Evolutionary conservation across 2,329 filamentous ascomycete species (phyloP).

Genomic region (Aspergillus persii): DNA sequence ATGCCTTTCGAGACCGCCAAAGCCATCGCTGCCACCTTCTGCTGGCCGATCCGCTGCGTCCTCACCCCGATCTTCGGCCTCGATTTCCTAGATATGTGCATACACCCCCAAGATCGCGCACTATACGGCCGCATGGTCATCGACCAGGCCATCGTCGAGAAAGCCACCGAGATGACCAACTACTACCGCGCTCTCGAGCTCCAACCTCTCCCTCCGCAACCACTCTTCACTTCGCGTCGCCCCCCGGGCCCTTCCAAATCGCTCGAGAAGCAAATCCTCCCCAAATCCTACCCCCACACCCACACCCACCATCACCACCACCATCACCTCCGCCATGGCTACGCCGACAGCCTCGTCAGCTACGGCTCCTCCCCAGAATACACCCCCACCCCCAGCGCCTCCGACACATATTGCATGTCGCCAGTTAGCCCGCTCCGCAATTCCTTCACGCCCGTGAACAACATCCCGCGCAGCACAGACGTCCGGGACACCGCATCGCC

Average conservation of each 20-base stretch:
- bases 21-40: constrained; percentile 87
- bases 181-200: constrained; percentile 34
- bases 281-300: constrained; percentile 19
- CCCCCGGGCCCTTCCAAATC: background rate
- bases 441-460: constrained; percentile 47
- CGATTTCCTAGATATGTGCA: constrained; percentile 72
- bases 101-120: constrained; percentile 57
- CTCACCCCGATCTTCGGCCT: constrained; percentile 88
- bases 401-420: constrained; percentile 37
- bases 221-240: background rate
- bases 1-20: constrained; percentile 85
- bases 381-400: constrained; percentile 31
- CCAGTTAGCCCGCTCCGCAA: constrained; percentile 40
- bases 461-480: constrained; percentile 34
- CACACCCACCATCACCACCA: background rate
- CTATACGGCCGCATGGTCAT: constrained; percentile 68
- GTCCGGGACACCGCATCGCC: constrained; percentile 19
- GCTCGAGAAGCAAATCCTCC: constrained; percentile 20
- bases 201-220: background rate
- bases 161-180: constrained; percentile 45
- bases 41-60: constrained; percentile 76
- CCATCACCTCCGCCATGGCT: constrained; percentile 21
- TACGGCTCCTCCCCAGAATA: constrained; percentile 42
- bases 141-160: constrained; percentile 53
- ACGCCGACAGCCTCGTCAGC: constrained; percentile 28